A percentile compares a stretch with the other conserved stretches of the same genome.
These are phyloP conservation scores for Misopates orontium DNA, from an alignment of 257 asterid genomes.

Conservation along the genomic window DNA sequence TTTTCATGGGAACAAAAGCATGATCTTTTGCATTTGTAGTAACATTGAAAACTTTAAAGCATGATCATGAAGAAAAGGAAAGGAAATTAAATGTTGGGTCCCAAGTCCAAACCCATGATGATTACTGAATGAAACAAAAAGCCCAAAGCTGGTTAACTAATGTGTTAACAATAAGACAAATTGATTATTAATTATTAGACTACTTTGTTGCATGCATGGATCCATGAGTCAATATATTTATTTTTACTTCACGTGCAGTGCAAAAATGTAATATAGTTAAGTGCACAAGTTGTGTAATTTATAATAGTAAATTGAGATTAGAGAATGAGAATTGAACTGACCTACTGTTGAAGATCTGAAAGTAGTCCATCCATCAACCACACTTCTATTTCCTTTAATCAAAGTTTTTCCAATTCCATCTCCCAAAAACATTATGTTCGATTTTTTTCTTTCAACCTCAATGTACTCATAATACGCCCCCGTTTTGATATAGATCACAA, in stretches of 20 bases:
- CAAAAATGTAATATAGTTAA: neutral
- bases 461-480: slow-evolving; percentile 91
- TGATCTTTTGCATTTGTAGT: too few relatives aligned
- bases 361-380: slow-evolving; percentile 92
- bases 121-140: too few relatives aligned
- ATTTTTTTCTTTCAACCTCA: slow-evolving; percentile 55
- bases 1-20: too few relatives aligned
- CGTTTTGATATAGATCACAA: slow-evolving; percentile 75
- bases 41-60: too few relatives aligned
- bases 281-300: too few relatives aligned
- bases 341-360: slow-evolving; percentile 91
- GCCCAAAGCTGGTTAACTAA: too few relatives aligned
- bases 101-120: too few relatives aligned
- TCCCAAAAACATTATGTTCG: slow-evolving; percentile 68
- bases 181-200: neutral
- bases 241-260: neutral
- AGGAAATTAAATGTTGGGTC: too few relatives aligned
- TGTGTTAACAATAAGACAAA: too few relatives aligned
- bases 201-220: slow-evolving; percentile 30
- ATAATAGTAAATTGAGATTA: neutral
- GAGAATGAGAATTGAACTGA: slow-evolving; percentile 27
- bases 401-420: slow-evolving; percentile 88
- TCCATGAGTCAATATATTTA: slow-evolving; percentile 1
- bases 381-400: slow-evolving; percentile 89
- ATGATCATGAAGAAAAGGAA: too few relatives aligned